Conservation (phyloP, 2,329 filamentous ascomycete species). For the Emmonsiellopsis sp. region DNA sequence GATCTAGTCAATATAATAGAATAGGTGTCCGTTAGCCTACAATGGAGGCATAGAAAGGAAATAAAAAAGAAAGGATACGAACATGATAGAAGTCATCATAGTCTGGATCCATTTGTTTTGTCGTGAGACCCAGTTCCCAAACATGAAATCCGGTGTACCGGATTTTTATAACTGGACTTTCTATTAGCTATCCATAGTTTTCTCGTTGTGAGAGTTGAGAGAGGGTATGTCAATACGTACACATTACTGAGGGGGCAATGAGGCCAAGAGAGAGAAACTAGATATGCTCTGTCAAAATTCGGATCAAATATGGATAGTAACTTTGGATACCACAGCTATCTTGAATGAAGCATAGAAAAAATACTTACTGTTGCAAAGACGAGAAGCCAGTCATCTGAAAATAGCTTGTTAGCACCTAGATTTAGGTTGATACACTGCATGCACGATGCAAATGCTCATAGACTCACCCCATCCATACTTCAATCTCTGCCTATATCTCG, state of each 20-base stretch:
- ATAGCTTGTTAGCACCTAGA: not conserved
- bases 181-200: conserved; percentile 18
- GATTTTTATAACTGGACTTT: not conserved
- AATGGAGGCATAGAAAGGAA: not conserved
- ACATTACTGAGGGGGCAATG: conserved; percentile 4
- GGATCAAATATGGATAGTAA: too few species aligned
- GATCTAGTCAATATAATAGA: conserved; percentile 17
- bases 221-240: conserved; percentile 31
- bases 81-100: conserved; percentile 11
- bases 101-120: conserved; percentile 23
- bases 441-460: not conserved
- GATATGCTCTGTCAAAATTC: too few species aligned
- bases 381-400: conserved; percentile 30
- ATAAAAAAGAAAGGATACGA: not conserved
- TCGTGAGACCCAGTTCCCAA: not conserved
- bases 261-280: conserved; percentile 1
- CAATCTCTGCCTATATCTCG: not conserved
- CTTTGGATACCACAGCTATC: too few species aligned
- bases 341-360: not conserved
- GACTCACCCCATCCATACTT: conserved; percentile 2
- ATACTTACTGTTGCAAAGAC: conserved; percentile 20
- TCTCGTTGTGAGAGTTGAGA: conserved; percentile 17
- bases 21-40: not conserved
- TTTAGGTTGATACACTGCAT: not conserved
- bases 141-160: not conserved